These are phyloP conservation scores for Mycena chlorophos DNA, from an alignment of 768 basidiomycete genomes.

Conservation along the genomic window DNA sequence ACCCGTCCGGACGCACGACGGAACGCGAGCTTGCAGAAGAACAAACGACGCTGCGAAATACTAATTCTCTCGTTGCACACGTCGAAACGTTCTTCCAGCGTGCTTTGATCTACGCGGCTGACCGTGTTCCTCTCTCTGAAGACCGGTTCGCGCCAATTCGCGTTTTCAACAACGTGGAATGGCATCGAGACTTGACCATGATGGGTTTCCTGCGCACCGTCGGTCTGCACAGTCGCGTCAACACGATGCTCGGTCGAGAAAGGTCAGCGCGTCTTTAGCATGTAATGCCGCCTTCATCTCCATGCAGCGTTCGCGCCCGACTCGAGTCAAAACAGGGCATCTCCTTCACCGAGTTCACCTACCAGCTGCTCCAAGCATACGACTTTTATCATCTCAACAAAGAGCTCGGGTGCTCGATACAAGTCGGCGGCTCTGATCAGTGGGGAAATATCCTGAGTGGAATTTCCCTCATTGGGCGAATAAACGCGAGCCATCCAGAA, in stretches of 20 bases:
- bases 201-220: slow-evolving; percentile 83
- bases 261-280: slow-evolving; percentile 51
- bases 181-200: slow-evolving; percentile 73
- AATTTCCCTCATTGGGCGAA: slow-evolving; percentile 81
- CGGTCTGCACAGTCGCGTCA: slow-evolving; percentile 79
- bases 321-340: slow-evolving; percentile 80
- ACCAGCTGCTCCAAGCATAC: slow-evolving; percentile 95
- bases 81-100: slow-evolving; percentile 72
- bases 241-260: slow-evolving; percentile 87
- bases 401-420: slow-evolving; percentile 70
- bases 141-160: slow-evolving; percentile 25
- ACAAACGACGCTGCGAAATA: slow-evolving; percentile 65
- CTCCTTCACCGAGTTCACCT: slow-evolving; percentile 98
- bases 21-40: slow-evolving; percentile 74
- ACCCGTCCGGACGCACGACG: slow-evolving; percentile 85
- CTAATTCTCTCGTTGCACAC: slow-evolving; percentile 57
- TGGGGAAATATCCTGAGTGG: slow-evolving; percentile 98
- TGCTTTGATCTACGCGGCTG: slow-evolving; percentile 60
- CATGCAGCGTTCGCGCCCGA: slow-evolving; percentile 74
- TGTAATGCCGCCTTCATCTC: slow-evolving; percentile 2
- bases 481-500: slow-evolving; percentile 24
- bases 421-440: slow-evolving; percentile 96
- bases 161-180: slow-evolving; percentile 58
- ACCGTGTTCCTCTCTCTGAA: slow-evolving; percentile 30
- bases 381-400: slow-evolving; percentile 83